Evolutionary conservation across 305 asterid genomes (phyloP), one percentile per base, ranked within the genome.

Genomic region (Plantago coronopus): DNA sequence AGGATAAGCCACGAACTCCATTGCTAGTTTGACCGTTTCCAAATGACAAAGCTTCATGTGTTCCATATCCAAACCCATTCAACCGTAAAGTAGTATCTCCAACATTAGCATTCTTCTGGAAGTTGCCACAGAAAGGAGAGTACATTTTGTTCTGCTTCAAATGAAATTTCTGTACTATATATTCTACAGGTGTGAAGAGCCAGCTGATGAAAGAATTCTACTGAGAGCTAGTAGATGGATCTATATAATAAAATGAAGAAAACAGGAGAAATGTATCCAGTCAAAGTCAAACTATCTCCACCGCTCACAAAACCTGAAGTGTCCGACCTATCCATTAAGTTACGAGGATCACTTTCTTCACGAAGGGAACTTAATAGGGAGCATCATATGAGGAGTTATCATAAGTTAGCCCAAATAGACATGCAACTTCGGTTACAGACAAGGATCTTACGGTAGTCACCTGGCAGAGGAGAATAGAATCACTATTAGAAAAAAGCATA

Each of bases 281-380:
- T 58, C 64, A 74, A 73, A n/a, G 67, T 58, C 64, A 74, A 73
- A 69, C 83, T 67, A 57, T 81, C 72, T 67, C 97, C 99, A 54
- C 97, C 89, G 47, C 99, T 93, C 69, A 93, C 94, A 72, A 93
- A 89, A 61, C 97, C 94, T 20, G 96, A 83, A 29, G 94, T 93
- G 65, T 93, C 96, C 1, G 86, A 65, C 73, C 99, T 82, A 73
- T 89, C 97, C 99, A 93, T 93, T 62, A 46, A 50, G 59, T 66
- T 46, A 60, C 27, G 51, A 58, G 29, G 64, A 73, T 45, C 49
- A 62, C 37, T 49, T 60, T 20, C 11, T 23, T 43, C 51, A 66
- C 48, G 59, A 67, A 38, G 66, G 25, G n/a, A 67, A 46, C 49
- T n/a, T 45, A 31, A 63, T 38, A 13, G 17, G 10, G 49, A 63